Evolutionary conservation across 2,329 filamentous ascomycete genomes (phyloP), one percentile per base, ranked within the genome.

Genomic region (Bipolaris oryzae): DNA sequence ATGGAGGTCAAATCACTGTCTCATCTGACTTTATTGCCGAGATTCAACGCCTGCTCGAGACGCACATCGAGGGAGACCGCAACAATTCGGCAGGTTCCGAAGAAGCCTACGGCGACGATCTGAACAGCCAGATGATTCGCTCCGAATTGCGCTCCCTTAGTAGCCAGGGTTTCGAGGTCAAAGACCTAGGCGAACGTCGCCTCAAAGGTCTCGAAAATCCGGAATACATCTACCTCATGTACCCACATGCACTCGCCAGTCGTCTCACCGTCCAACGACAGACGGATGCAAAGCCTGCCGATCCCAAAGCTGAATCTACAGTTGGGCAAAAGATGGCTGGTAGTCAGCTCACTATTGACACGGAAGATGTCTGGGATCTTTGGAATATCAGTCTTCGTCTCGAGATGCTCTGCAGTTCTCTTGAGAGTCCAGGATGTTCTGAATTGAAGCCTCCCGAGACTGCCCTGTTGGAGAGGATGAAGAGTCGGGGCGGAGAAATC

Each of bases 131-230:
- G 50, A 83, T 89, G 10, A 96, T 98, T 66, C 89, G 92, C 55
- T 91, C 90, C 52, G 95, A 99, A 76, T 82, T 99, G 18, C 87
- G 92, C 47, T 90, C 91, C 25, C 84, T 99, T 23, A 95, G 89
- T 66, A 92, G 88, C 45, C 92, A 96, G 77, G 95, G 95, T 7
- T 99, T 98, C 71, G 92, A 96, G 74, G 92, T 98, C 72, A 97
- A 97, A 77, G 93, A 97, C 69, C 89, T 96, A 74, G 95, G 95
- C 46, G 93, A 98, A 77, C 89, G 89, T 65, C 97, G 96, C 72
- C 83, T 99, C 54, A 99, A 99, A 78, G 95, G 95, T 28, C 87
- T 99, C 11, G 95, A 99, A 77, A 99, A 99, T 72, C 94, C 95
- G 0, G 95, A 99, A 75, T 89, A 92, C 58, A 89, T 99, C 66